A percentile compares a stretch with the other conserved stretches of the same genome.
These are phyloP conservation scores for Fennellomyces sp. DNA, from an alignment of 371 early-diverging fungal genomes.

Conservation along the genomic window DNA sequence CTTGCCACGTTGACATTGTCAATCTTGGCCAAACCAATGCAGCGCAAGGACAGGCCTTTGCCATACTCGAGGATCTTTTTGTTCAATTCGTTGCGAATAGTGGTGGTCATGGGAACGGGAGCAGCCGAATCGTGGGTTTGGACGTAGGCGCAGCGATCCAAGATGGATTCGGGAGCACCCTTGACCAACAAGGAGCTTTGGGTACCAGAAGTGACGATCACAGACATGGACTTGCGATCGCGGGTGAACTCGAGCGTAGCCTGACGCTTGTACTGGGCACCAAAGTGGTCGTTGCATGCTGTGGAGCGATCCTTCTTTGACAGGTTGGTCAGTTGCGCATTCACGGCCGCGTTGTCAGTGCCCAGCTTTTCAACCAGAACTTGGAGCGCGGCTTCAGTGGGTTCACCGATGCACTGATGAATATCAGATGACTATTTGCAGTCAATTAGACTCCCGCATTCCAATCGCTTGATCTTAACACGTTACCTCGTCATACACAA, in stretches of 20 bases:
- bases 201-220: slow-evolving; percentile 57
- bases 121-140: slow-evolving; percentile 49
- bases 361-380: slow-evolving; percentile 94
- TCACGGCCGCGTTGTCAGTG: slow-evolving; percentile 68
- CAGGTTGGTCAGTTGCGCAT: slow-evolving; percentile 53
- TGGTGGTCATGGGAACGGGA: slow-evolving; percentile 71
- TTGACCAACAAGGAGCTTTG: slow-evolving; percentile 73
- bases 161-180: slow-evolving; percentile 91
- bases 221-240: slow-evolving; percentile 97
- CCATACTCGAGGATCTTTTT: slow-evolving; percentile 80
- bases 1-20: slow-evolving; percentile 59
- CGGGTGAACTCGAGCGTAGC: slow-evolving; percentile 93
- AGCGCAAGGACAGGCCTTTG: slow-evolving; percentile 77
- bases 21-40: slow-evolving; percentile 87
- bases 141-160: slow-evolving; percentile 85
- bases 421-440: slow-evolving; percentile 39
- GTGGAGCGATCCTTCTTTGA: slow-evolving; percentile 60
- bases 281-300: slow-evolving; percentile 66
- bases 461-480: too few relatives aligned
- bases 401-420: slow-evolving; percentile 89
- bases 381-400: slow-evolving; percentile 98
- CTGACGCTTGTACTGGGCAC: slow-evolving; percentile 50
- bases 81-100: slow-evolving; percentile 64
- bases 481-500: slow-evolving; percentile 76
- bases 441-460: neutral